Conservation (phyloP, 257 asterid genomes). For the Sherardia arvensis region DNA sequence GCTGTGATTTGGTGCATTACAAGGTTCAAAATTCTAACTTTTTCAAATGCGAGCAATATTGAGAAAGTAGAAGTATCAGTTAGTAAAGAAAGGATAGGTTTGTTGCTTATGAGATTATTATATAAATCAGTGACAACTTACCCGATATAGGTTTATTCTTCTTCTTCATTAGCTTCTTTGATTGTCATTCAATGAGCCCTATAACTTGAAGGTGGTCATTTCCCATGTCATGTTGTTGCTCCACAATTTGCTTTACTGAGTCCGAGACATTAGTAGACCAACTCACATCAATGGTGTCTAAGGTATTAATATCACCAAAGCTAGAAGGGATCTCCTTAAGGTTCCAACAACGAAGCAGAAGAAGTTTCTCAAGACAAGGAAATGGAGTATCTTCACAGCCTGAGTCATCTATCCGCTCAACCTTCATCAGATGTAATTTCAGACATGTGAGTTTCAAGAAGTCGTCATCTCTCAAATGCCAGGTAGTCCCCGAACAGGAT, state of each 20-base stretch:
- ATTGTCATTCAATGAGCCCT: no score
- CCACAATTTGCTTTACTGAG: not conserved
- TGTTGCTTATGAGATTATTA: no score
- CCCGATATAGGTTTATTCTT: no score
- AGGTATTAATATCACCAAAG: not conserved
- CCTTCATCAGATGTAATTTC: not conserved
- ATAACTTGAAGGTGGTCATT: not conserved
- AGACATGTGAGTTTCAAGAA: slow-evolving; percentile 8
- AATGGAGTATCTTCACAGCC: not conserved
- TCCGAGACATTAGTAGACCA: not conserved
- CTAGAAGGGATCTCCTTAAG: not conserved
- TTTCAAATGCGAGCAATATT: no score
- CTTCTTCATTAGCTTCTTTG: not conserved
- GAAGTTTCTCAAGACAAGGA: not conserved
- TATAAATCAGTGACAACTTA: no score
- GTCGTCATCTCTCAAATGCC: slow-evolving; percentile 1
- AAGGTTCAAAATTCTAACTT: no score
- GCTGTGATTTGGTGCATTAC: no score
- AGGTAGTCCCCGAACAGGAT: not conserved
- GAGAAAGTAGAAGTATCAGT: no score
- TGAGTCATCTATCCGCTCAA: slow-evolving; percentile 1
- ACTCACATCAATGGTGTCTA: not conserved
- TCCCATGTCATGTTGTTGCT: not conserved
- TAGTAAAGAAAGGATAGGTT: no score
- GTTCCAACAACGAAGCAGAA: not conserved